phyloP scores from a whole-genome alignment of 1,284 basidiomycete species.

The Boletus sp. region DNA sequence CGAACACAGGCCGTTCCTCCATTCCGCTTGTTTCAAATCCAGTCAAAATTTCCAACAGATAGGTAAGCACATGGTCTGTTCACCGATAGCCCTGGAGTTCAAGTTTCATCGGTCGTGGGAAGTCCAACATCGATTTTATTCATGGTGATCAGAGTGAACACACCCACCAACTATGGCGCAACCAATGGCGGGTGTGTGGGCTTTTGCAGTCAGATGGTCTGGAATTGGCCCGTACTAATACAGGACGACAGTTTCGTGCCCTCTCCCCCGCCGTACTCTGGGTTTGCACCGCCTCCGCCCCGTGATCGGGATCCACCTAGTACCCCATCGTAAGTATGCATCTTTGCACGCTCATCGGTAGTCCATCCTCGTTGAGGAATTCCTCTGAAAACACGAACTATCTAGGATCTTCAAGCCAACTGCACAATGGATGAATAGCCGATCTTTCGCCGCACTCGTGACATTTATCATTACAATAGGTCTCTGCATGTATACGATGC shows the following conservation, averaged over 20 bases:
- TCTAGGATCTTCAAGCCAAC: not conserved
- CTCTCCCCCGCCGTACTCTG: conserved; percentile 17
- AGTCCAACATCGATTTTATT: not conserved
- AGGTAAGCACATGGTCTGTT: not conserved
- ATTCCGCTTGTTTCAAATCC: not conserved
- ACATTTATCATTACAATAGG: conserved; percentile 6
- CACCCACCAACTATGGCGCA: conserved; percentile 11
- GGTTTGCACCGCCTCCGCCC: not conserved
- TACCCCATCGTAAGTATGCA: conserved; percentile 9
- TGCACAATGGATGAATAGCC: not conserved
- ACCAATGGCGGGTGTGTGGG: conserved; percentile 10
- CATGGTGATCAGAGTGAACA: conserved; percentile 1
- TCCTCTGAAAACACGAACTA: not conserved
- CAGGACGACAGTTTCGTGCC: conserved; percentile 1
- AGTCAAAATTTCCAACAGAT: not conserved
- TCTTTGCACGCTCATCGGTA: not conserved
- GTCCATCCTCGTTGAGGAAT: not conserved
- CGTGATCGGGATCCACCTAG: not conserved
- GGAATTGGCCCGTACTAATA: not conserved
- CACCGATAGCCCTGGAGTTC: not conserved
- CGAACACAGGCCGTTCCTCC: not conserved
- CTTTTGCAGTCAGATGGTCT: not conserved
- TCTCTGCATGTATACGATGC: conserved; percentile 13
- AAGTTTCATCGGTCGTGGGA: not conserved
- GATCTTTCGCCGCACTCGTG: conserved; percentile 2